Percentiles rank a stretch among this genome's conserved stretches.
Evolutionary conservation across 2,329 filamentous ascomycete genomes (phyloP).

Genomic region (Coniochaeta sp.): DNA sequence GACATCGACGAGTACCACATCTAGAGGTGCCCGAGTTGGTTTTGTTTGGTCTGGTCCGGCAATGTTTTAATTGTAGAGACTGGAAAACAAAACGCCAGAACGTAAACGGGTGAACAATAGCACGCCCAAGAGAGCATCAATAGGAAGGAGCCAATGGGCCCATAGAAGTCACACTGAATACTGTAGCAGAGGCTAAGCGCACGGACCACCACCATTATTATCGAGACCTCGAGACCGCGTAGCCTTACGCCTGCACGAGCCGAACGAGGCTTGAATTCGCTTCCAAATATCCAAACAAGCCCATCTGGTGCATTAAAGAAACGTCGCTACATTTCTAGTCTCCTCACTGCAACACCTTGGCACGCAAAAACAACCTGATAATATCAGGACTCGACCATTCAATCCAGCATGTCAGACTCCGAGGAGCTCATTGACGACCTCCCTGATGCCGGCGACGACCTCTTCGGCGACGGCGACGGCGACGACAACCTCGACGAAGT

Average conservation of each 20-base stretch:
- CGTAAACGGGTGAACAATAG: too few species aligned
- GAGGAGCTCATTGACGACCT: slow-evolving; percentile 43
- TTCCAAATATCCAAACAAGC: background rate
- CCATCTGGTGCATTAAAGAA: background rate
- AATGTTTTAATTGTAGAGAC: too few species aligned
- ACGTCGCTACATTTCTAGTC: background rate
- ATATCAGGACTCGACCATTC: background rate
- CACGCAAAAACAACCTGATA: background rate
- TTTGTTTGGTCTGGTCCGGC: too few species aligned
- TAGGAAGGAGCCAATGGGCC: too few species aligned
- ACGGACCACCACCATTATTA: too few species aligned
- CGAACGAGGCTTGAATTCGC: background rate
- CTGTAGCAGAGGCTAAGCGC: too few species aligned
- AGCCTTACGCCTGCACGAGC: background rate
- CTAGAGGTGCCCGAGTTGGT: too few species aligned
- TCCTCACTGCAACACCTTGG: background rate
- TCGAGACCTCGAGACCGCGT: too few species aligned
- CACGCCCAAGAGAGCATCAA: too few species aligned
- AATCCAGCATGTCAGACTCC: slow-evolving; percentile 35
- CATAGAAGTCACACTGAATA: too few species aligned
- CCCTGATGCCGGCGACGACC: slow-evolving; percentile 51
- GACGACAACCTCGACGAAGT: slow-evolving; percentile 59
- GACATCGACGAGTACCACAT: too few species aligned
- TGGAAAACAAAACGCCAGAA: too few species aligned
- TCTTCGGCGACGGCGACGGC: slow-evolving; percentile 55